Evolutionary conservation across 2,329 filamentous ascomycete genomes (phyloP).

Genomic region (Pseudocercospora eumusae): DNA sequence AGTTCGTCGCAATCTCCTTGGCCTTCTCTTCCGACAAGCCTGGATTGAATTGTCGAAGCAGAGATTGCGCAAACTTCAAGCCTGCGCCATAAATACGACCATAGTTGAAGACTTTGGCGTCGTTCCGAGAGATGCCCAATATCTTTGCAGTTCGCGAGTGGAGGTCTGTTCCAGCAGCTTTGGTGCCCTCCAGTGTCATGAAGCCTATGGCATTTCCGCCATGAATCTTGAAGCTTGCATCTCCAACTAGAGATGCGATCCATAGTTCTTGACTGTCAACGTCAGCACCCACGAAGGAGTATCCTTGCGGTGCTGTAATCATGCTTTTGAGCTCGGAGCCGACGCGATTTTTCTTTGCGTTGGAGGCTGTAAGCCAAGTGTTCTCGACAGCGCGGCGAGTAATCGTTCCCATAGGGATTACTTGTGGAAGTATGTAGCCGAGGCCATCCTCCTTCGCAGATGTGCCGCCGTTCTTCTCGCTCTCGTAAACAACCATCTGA

Average conservation of each 20-base stretch:
- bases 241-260: constrained; percentile 94
- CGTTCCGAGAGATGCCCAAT: constrained; percentile 87
- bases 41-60: constrained; percentile 93
- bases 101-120: constrained; percentile 98
- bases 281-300: constrained; percentile 93
- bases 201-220: constrained; percentile 97
- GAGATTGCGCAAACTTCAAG: constrained; percentile 84
- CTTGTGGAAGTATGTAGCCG: constrained; percentile 91
- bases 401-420: constrained; percentile 98
- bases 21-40: constrained; percentile 77
- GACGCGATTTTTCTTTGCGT: constrained; percentile 93
- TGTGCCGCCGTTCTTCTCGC: constrained; percentile 51
- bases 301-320: constrained; percentile 86
- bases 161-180: constrained; percentile 88
- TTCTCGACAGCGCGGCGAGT: constrained; percentile 94
- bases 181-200: constrained; percentile 97
- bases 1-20: constrained; percentile 68
- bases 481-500: constrained; percentile 91
- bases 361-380: constrained; percentile 96
- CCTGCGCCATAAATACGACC: constrained; percentile 98
- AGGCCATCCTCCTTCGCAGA: constrained; percentile 42
- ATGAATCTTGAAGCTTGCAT: constrained; percentile 91
- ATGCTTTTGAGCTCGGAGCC: constrained; percentile 97
- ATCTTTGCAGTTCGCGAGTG: constrained; percentile 93
- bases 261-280: constrained; percentile 97